Percentiles rank a stretch among this genome's conserved stretches.
These are phyloP conservation scores for Tetracladium setigerum DNA, from an alignment of 495 filamentous ascomycete genomes.

Conservation along the genomic window DNA sequence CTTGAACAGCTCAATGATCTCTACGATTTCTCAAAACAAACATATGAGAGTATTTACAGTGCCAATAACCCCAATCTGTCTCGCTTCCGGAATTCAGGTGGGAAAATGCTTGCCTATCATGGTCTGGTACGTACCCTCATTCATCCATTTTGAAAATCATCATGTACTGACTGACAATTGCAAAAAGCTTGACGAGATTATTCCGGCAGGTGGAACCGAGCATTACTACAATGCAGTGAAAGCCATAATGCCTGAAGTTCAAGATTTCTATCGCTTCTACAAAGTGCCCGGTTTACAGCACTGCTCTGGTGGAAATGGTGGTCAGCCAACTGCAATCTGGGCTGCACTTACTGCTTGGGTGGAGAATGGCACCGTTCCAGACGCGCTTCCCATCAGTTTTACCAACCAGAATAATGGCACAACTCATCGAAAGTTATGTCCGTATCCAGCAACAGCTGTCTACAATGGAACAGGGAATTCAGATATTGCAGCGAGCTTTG, in stretches of 20 bases:
- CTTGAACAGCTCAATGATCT: conserved; percentile 10
- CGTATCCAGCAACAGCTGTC: background rate
- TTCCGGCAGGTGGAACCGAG: conserved; percentile 18
- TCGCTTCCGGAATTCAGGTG: conserved; percentile 32
- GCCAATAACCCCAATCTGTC: conserved; percentile 30
- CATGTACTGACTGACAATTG: no score
- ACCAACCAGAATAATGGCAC: conserved; percentile 3
- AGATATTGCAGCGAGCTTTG: no score
- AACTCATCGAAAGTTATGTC: conserved; percentile 17
- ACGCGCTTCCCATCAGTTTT: conserved; percentile 9
- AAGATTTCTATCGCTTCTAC: conserved; percentile 26
- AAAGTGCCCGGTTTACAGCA: conserved; percentile 27
- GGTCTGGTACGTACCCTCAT: conserved; percentile 22
- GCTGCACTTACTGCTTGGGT: conserved; percentile 27
- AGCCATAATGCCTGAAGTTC: conserved; percentile 6
- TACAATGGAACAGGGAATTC: no score
- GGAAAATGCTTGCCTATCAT: conserved; percentile 45
- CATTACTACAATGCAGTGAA: conserved; percentile 23
- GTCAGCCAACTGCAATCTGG: conserved; percentile 20
- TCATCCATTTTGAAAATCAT: no score
- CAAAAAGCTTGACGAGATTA: conserved; percentile 17
- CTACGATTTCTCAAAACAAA: conserved; percentile 18
- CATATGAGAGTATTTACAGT: background rate
- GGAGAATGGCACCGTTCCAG: conserved; percentile 26
- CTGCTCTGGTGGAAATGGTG: conserved; percentile 22